These are phyloP conservation scores for Penicillium egyptiacum DNA, from an alignment of 495 filamentous ascomycete species.

Conservation along the genomic window DNA sequence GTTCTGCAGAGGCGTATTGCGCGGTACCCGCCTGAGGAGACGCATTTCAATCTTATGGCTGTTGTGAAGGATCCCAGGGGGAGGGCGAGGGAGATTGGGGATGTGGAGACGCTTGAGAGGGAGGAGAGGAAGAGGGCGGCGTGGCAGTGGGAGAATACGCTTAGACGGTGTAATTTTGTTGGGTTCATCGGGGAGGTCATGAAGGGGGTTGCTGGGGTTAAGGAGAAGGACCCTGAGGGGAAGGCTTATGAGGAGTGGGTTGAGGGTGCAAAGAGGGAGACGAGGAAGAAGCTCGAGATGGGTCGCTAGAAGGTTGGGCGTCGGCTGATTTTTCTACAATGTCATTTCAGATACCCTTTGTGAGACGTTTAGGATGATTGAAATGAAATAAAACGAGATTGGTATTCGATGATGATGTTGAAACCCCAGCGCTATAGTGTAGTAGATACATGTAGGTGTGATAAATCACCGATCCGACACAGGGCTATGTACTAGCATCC, in stretches of 20 bases:
- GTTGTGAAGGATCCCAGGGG: constrained; percentile 80
- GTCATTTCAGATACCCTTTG: constrained; percentile 16
- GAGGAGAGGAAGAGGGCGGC: constrained; percentile 82
- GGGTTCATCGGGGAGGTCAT: constrained; percentile 90
- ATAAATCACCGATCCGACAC: constrained; percentile 9
- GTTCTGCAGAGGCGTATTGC: constrained; percentile 82
- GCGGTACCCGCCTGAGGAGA: constrained; percentile 82
- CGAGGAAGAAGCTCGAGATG: constrained; percentile 62
- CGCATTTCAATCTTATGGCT: constrained; percentile 93
- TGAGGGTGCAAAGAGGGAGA: constrained; percentile 70
- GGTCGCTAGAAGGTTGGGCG: constrained; percentile 18
- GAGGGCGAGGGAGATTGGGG: constrained; percentile 76
- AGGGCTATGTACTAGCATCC: constrained; percentile 27
- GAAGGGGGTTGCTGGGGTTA: constrained; percentile 74
- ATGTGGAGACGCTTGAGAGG: constrained; percentile 69
- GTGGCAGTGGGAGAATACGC: constrained; percentile 95
- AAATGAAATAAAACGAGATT: constrained; percentile 2
- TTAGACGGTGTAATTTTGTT: constrained; percentile 92
- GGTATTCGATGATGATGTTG: constrained; percentile 15
- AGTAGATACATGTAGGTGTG: constrained; percentile 15
- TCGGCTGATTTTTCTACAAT: background rate
- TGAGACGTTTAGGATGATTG: constrained; percentile 1
- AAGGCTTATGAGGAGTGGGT: constrained; percentile 78
- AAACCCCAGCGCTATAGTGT: constrained; percentile 13
- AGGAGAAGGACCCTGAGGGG: constrained; percentile 50